phyloP scores from a whole-genome alignment of 208 protist genomes.

The Crithidia mellificae region DNA sequence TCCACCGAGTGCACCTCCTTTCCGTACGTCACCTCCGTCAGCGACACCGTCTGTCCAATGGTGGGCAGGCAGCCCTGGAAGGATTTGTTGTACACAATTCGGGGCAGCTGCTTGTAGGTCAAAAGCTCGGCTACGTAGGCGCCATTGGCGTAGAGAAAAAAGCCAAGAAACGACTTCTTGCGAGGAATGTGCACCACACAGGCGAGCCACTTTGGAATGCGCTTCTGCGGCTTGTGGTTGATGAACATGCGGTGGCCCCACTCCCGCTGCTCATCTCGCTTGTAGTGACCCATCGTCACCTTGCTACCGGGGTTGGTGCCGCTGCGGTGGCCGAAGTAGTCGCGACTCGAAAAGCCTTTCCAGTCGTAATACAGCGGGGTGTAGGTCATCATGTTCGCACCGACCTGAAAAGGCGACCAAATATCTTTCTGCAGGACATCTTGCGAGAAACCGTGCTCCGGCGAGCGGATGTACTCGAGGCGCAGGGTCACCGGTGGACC shows the following conservation, averaged over 20 bases:
- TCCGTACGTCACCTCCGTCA: constrained; percentile 90
- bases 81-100: constrained; percentile 87
- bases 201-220: constrained; percentile 91
- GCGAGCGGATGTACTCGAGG: constrained; percentile 89
- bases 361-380: constrained; percentile 92
- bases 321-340: constrained; percentile 90
- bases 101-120: constrained; percentile 92
- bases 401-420: constrained; percentile 92
- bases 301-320: constrained; percentile 89
- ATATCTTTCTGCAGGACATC: constrained; percentile 87
- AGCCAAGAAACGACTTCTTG: constrained; percentile 84
- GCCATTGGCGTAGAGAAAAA: constrained; percentile 92
- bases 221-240: constrained; percentile 91
- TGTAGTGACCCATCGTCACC: constrained; percentile 83
- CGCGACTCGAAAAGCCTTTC: constrained; percentile 81
- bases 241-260: constrained; percentile 81
- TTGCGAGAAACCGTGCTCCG: constrained; percentile 84
- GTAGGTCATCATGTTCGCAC: constrained; percentile 83
- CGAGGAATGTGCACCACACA: constrained; percentile 83
- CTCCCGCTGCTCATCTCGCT: constrained; percentile 73
- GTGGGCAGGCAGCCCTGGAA: constrained; percentile 88
- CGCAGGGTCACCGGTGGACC: constrained; percentile 85
- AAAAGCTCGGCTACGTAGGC: constrained; percentile 91
- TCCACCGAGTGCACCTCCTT: constrained; percentile 91
- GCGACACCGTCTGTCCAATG: constrained; percentile 86